Evolutionary conservation across 106 monocot genomes (phyloP).

Genomic region (Dendrobium officinale): DNA sequence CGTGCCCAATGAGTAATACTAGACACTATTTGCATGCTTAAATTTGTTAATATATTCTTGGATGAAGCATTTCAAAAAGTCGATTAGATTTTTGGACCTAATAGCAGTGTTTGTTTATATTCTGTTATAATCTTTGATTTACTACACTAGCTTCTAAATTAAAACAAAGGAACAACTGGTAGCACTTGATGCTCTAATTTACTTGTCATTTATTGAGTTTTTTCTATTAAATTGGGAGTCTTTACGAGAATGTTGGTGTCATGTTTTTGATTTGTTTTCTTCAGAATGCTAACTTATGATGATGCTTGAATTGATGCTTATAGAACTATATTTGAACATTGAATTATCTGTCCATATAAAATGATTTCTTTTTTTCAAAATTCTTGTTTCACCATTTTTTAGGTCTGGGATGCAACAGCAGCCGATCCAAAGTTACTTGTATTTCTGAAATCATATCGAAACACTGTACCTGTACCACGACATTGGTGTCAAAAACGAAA

Average conservation of each 20-base stretch:
- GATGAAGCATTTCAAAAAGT: background rate
- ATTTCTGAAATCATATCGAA: conserved; percentile 84
- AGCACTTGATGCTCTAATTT: background rate
- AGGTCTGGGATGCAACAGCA: conserved; percentile 99
- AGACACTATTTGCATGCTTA: background rate
- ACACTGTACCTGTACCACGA: conserved; percentile 96
- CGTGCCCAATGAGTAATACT: background rate
- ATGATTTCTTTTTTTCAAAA: background rate
- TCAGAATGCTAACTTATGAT: background rate
- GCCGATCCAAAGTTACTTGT: conserved; percentile 94
- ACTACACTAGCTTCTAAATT: background rate
- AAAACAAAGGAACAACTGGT: background rate
- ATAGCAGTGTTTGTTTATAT: background rate
- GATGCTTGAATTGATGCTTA: background rate
- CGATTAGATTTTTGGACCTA: background rate
- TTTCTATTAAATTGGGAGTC: background rate
- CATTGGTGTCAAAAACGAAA: conserved; percentile 99
- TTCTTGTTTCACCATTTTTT: conserved; percentile 7
- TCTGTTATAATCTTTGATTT: background rate
- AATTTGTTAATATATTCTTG: background rate
- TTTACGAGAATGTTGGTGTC: background rate
- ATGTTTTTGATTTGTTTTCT: background rate
- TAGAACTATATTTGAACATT: background rate
- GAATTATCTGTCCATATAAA: background rate
- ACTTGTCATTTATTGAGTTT: background rate